Conservation (phyloP, 345 rosid genomes). For the Citrus sinensis region DNA sequence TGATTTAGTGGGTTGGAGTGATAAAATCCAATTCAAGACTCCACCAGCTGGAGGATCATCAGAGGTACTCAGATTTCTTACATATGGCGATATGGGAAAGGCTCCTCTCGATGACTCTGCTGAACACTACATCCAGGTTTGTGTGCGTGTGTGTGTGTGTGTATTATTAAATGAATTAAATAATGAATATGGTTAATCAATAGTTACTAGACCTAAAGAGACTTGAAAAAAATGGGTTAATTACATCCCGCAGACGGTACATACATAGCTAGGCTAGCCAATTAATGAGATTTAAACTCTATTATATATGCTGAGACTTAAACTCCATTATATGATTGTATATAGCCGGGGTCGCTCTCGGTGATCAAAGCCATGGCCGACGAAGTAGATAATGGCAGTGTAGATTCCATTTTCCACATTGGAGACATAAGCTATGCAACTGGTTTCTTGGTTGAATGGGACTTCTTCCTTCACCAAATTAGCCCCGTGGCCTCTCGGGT, state of each 20-base stretch:
- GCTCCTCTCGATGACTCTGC: slow-evolving; percentile 56
- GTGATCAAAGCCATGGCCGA: slow-evolving; percentile 45
- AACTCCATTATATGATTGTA: too few relatives aligned
- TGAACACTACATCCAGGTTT: slow-evolving; percentile 66
- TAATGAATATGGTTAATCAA: neutral
- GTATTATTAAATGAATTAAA: too few relatives aligned
- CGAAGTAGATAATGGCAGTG: slow-evolving; percentile 36
- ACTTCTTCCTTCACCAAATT: slow-evolving; percentile 55
- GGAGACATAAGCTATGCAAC: slow-evolving; percentile 84
- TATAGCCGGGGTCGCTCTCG: slow-evolving; percentile 59
- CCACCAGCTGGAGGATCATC: slow-evolving; percentile 62
- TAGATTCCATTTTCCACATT: slow-evolving; percentile 67
- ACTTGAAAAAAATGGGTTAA: too few relatives aligned
- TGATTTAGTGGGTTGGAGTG: slow-evolving; percentile 62
- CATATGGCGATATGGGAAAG: slow-evolving; percentile 77
- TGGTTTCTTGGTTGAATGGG: slow-evolving; percentile 75
- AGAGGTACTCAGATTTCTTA: slow-evolving; percentile 30
- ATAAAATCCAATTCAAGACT: slow-evolving; percentile 39
- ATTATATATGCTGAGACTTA: too few relatives aligned
- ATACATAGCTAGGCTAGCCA: too few relatives aligned
- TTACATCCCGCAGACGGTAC: too few relatives aligned
- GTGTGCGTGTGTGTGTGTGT: too few relatives aligned
- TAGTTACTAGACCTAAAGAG: neutral
- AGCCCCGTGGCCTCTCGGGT: slow-evolving; percentile 56
- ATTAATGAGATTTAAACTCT: too few relatives aligned